These are phyloP conservation scores for Blastobotrys raffinosifermentans DNA, from an alignment of 1,139 yeast species.

Conservation along the genomic window DNA sequence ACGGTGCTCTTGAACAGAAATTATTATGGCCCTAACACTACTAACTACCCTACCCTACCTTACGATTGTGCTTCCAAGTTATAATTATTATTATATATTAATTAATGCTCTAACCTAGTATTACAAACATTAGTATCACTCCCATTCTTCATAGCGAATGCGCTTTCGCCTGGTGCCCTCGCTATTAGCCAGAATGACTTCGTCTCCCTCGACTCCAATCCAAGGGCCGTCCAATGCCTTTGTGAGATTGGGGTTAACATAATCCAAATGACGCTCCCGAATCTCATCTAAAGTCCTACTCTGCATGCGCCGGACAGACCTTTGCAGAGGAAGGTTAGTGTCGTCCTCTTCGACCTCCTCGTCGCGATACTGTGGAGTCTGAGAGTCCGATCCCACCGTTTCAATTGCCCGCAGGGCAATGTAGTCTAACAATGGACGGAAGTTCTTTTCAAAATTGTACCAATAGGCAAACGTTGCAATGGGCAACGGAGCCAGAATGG, in stretches of 20 bases:
- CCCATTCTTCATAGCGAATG: constrained; percentile 47
- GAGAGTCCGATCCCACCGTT: constrained; percentile 20
- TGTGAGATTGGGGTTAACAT: constrained; percentile 69
- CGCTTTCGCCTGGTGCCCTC: constrained; percentile 52
- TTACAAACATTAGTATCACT: constrained; percentile 18
- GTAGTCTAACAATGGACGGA: constrained; percentile 72
- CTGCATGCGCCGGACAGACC: constrained; percentile 18
- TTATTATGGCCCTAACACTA: background rate
- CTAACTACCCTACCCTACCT: background rate
- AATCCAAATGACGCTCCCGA: constrained; percentile 60
- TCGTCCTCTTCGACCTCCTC: constrained; percentile 5
- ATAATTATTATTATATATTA: background rate
- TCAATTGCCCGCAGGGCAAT: constrained; percentile 73
- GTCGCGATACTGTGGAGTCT: constrained; percentile 1
- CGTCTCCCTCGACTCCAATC: constrained; percentile 61
- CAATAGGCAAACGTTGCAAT: constrained; percentile 57
- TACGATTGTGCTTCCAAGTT: background rate
- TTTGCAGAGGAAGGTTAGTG: constrained; percentile 12
- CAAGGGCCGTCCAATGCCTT: constrained; percentile 76
- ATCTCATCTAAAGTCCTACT: constrained; percentile 57
- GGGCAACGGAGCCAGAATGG: constrained; percentile 70
- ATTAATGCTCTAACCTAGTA: background rate
- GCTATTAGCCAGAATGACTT: constrained; percentile 51
- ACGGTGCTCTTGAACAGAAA: background rate
- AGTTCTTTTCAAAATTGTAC: constrained; percentile 78